phyloP scores from a whole-genome alignment of 495 filamentous ascomycete species.

The Glonium stellatum region DNA sequence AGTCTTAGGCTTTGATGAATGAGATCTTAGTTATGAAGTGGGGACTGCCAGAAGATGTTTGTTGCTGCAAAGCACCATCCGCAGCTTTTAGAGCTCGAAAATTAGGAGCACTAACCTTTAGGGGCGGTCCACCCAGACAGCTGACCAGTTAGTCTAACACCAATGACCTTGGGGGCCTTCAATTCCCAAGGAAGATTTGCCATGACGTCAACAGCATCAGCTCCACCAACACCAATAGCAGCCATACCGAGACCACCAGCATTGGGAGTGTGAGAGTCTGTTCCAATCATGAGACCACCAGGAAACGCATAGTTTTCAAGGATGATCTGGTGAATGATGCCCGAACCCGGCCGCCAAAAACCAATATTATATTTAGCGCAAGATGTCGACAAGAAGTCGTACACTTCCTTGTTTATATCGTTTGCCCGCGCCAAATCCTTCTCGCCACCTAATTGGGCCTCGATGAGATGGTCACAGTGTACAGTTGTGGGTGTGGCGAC shows the following conservation, averaged over 20 bases:
- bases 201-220: conserved; percentile 98
- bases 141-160: conserved; percentile 85
- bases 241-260: conserved; percentile 94
- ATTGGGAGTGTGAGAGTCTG: conserved; percentile 97
- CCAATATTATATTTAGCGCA: conserved; percentile 99
- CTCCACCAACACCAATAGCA: conserved; percentile 97
- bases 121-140: conserved; percentile 90
- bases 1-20: conserved; percentile 5
- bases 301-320: conserved; percentile 99
- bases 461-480: conserved; percentile 99
- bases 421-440: conserved; percentile 92
- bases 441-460: conserved; percentile 87
- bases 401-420: conserved; percentile 98
- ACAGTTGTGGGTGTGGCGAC: conserved; percentile 95
- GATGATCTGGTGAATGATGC: conserved; percentile 99
- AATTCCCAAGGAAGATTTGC: conserved; percentile 96
- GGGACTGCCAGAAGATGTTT: not conserved
- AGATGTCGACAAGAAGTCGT: conserved; percentile 90
- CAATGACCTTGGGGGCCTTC: conserved; percentile 96
- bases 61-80: not conserved
- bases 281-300: conserved; percentile 95
- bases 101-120: conserved; percentile 52
- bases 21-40: not conserved
- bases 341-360: conserved; percentile 98
- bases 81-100: not conserved